A percentile compares a stretch with the other conserved stretches of the same genome.
These are phyloP conservation scores for Fistulinella prunicolor DNA, from an alignment of 768 basidiomycete species.

Conservation along the genomic window DNA sequence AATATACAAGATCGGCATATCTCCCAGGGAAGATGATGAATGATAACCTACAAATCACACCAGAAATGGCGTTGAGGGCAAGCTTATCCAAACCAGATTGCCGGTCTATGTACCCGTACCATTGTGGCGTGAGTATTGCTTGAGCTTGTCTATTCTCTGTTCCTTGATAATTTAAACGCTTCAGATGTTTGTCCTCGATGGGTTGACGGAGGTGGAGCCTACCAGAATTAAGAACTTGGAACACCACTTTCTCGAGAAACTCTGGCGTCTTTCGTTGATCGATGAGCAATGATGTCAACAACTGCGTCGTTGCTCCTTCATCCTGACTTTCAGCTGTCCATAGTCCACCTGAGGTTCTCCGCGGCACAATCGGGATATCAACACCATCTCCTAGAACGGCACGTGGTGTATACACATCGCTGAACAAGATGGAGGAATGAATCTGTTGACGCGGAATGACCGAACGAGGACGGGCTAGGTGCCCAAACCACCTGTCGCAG, in stretches of 20 bases:
- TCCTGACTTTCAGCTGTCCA: neutral
- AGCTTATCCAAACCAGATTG: neutral
- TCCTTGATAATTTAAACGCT: neutral
- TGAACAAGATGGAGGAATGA: neutral
- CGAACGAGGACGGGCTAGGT: neutral
- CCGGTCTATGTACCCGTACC: neutral
- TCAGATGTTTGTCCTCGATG: neutral
- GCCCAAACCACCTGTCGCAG: constrained; percentile 3
- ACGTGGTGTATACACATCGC: neutral
- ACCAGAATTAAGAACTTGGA: constrained; percentile 7
- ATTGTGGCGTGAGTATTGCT: neutral
- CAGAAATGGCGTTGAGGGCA: constrained; percentile 1
- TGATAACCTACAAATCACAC: neutral
- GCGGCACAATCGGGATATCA: neutral
- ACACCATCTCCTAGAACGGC: neutral
- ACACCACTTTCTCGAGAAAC: constrained; percentile 5
- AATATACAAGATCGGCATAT: neutral
- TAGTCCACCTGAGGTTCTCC: neutral
- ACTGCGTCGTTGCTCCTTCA: neutral
- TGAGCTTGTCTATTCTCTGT: neutral
- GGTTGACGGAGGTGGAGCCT: neutral
- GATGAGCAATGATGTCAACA: neutral
- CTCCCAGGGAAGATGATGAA: neutral
- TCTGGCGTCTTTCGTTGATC: neutral
- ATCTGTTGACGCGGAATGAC: constrained; percentile 5